Evolutionary conservation across 2,329 filamentous ascomycete genomes (phyloP).

Genomic region (Monosporascus sp.): DNA sequence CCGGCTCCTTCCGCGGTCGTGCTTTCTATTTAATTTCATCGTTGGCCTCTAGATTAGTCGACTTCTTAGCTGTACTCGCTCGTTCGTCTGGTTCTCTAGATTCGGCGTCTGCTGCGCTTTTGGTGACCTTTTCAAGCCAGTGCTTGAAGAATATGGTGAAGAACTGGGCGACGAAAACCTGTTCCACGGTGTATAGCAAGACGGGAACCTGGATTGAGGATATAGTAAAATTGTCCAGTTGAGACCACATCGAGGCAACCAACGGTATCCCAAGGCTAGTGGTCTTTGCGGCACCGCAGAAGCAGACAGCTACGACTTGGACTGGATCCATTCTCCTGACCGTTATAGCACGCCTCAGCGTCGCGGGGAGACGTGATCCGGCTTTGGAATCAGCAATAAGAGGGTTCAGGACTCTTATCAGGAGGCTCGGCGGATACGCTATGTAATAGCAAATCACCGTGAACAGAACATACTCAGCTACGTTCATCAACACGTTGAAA

Average conservation of each 20-base stretch:
- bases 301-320: constrained; percentile 65
- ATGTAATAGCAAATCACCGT: constrained; percentile 54
- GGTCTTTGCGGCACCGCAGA: constrained; percentile 69
- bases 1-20: neutral
- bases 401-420: constrained; percentile 29
- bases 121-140: constrained; percentile 31
- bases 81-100: constrained; percentile 9
- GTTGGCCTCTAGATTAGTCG: neutral
- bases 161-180: constrained; percentile 33
- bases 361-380: constrained; percentile 18
- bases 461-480: constrained; percentile 59
- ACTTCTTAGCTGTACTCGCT: neutral
- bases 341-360: constrained; percentile 33
- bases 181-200: constrained; percentile 56
- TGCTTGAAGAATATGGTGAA: constrained; percentile 36
- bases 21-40: neutral
- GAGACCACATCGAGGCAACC: constrained; percentile 61
- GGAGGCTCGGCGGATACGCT: constrained; percentile 34
- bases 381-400: constrained; percentile 27
- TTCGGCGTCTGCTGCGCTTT: constrained; percentile 17
- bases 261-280: constrained; percentile 65
- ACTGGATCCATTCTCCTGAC: constrained; percentile 49
- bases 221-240: constrained; percentile 46
- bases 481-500: constrained; percentile 62
- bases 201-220: constrained; percentile 59